These are phyloP conservation scores for Botrytis cinerea DNA, from an alignment of 2,329 filamentous ascomycete genomes.

Conservation along the genomic window DNA sequence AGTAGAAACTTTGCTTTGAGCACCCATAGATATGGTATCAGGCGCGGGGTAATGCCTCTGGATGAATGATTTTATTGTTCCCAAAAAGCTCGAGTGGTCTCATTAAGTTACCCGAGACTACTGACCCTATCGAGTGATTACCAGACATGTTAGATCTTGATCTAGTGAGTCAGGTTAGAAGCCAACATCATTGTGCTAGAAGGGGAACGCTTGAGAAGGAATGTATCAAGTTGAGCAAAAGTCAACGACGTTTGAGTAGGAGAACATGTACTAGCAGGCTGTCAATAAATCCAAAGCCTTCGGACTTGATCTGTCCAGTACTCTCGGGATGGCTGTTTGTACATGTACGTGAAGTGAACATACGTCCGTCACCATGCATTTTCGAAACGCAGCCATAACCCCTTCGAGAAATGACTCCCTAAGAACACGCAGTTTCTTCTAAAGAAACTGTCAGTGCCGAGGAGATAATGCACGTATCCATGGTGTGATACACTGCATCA, in stretches of 20 bases:
- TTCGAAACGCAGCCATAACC: background rate
- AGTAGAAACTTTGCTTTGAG: background rate
- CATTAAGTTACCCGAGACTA: background rate
- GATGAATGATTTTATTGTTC: background rate
- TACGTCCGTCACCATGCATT: background rate
- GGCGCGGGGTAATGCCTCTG: background rate
- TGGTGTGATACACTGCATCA: background rate
- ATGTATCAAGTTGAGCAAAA: background rate
- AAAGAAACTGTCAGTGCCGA: background rate
- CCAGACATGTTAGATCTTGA: background rate
- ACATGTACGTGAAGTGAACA: background rate
- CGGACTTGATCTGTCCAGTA: background rate
- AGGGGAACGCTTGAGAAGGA: background rate
- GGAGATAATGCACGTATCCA: background rate
- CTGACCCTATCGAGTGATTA: background rate
- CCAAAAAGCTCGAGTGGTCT: background rate
- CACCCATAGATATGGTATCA: background rate
- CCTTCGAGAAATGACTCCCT: background rate
- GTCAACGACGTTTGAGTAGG: background rate
- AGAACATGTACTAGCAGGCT: background rate
- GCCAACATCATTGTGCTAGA: background rate
- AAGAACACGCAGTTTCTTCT: background rate
- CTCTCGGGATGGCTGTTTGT: background rate
- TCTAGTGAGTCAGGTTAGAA: no score
- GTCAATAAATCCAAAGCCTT: background rate